These are phyloP conservation scores for Selaginella moellendorffii DNA, from an alignment of 75 land plant genomes.

Conservation along the genomic window DNA sequence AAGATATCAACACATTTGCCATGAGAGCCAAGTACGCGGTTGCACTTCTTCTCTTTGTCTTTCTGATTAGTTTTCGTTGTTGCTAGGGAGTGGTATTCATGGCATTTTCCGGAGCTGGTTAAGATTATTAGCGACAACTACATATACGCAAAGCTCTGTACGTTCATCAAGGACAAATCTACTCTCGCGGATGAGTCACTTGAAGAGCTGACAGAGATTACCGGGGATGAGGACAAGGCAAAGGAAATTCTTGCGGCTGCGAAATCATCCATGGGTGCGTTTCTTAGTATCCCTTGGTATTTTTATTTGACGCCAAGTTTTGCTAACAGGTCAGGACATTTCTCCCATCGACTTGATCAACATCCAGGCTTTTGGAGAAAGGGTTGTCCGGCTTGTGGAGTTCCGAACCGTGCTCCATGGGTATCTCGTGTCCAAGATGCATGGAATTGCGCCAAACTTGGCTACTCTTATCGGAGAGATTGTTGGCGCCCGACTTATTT, in stretches of 20 bases:
- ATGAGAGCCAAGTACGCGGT: constrained; percentile 80
- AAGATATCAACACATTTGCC: constrained; percentile 81
- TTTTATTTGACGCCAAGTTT: neutral
- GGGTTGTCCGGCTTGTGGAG: constrained; percentile 72
- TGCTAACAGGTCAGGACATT: constrained; percentile 70
- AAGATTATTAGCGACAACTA: constrained; percentile 92
- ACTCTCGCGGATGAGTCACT: constrained; percentile 48
- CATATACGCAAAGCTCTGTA: constrained; percentile 67
- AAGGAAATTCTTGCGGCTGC: constrained; percentile 84
- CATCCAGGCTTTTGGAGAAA: constrained; percentile 73
- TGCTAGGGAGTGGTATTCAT: constrained; percentile 89
- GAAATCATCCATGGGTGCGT: constrained; percentile 87
- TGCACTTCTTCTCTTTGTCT: neutral
- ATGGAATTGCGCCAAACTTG: constrained; percentile 88
- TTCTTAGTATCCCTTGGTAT: neutral
- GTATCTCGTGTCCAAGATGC: constrained; percentile 85
- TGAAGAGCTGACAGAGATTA: constrained; percentile 52
- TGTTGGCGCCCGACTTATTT: constrained; percentile 95
- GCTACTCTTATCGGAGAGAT: constrained; percentile 90
- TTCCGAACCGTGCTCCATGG: constrained; percentile 71
- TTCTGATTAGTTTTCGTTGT: neutral
- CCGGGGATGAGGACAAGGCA: constrained; percentile 95
- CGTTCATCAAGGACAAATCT: constrained; percentile 62
- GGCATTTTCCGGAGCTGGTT: constrained; percentile 96
- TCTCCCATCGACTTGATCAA: constrained; percentile 71